Evolutionary conservation across 2,329 filamentous ascomycete species (phyloP).

Genomic region (Fusarium anguioides): DNA sequence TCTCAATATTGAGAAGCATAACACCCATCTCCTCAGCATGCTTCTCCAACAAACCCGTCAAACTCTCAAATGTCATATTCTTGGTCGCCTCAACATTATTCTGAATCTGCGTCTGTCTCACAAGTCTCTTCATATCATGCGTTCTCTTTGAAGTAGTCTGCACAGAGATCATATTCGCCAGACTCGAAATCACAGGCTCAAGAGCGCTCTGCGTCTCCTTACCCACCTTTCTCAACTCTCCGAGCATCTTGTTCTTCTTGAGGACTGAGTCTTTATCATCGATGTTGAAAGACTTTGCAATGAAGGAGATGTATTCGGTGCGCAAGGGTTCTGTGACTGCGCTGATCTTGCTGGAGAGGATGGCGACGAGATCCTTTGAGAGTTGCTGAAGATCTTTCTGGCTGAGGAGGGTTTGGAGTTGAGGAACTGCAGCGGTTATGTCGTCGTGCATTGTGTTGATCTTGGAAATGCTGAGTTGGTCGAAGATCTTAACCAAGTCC

Average conservation of each 20-base stretch:
- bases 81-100: conserved; percentile 23
- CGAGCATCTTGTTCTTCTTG: conserved; percentile 16
- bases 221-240: background rate
- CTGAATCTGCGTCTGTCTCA: conserved; percentile 11
- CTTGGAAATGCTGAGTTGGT: background rate
- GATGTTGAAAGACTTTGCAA: background rate
- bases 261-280: background rate
- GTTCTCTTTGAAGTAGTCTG: conserved; percentile 23
- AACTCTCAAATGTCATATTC: conserved; percentile 11
- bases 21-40: conserved; percentile 21
- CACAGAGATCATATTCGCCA: conserved; percentile 21
- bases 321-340: background rate
- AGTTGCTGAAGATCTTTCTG: conserved; percentile 9
- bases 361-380: conserved; percentile 1
- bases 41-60: background rate
- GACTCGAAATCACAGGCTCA: conserved; percentile 1
- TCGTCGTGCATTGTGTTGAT: conserved; percentile 12
- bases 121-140: conserved; percentile 16
- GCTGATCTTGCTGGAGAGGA: conserved; percentile 7
- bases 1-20: conserved; percentile 19
- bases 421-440: conserved; percentile 6
- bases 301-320: background rate
- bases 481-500: background rate
- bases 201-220: background rate
- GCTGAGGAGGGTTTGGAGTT: conserved; percentile 2